Conservation (phyloP, 805 yeast species). For the Ogataea minuta region DNA sequence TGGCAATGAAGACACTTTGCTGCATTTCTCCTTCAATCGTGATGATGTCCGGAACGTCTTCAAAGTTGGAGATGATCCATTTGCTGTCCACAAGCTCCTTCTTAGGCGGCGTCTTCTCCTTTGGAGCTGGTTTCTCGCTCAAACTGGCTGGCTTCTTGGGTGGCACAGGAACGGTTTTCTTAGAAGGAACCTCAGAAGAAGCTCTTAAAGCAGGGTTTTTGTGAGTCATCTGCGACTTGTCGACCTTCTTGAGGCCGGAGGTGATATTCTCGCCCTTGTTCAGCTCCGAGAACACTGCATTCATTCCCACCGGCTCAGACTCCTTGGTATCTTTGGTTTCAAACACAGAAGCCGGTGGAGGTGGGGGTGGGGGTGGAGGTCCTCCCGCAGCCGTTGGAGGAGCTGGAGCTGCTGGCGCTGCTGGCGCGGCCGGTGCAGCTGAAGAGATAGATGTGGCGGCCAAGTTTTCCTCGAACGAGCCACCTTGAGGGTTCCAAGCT, state of each 20-base stretch:
- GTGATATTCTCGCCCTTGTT: slow-evolving; percentile 85
- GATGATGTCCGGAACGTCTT: slow-evolving; percentile 59
- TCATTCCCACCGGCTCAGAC: slow-evolving; percentile 50
- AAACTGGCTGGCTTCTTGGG: slow-evolving; percentile 80
- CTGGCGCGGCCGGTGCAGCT: slow-evolving; percentile 15
- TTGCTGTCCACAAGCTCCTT: slow-evolving; percentile 81
- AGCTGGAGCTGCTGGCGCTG: slow-evolving; percentile 25
- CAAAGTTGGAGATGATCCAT: slow-evolving; percentile 85
- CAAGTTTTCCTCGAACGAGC: slow-evolving; percentile 56
- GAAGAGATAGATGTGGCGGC: slow-evolving; percentile 9
- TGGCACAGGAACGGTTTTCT: slow-evolving; percentile 61
- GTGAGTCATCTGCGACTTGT: slow-evolving; percentile 90
- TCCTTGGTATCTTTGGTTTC: slow-evolving; percentile 49
- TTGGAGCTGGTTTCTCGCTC: slow-evolving; percentile 29
- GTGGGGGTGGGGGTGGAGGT: slow-evolving; percentile 80
- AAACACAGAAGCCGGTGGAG: slow-evolving; percentile 86
- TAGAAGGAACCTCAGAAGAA: slow-evolving; percentile 47
- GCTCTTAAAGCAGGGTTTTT: slow-evolving; percentile 81
- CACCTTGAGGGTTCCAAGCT: slow-evolving; percentile 64
- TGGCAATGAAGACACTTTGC: slow-evolving; percentile 87
- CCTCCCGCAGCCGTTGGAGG: slow-evolving; percentile 39
- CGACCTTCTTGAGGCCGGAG: slow-evolving; percentile 85
- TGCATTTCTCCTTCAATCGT: slow-evolving; percentile 75
- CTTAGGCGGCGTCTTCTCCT: slow-evolving; percentile 42
- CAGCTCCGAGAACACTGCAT: slow-evolving; percentile 89